A percentile compares a stretch with the other conserved stretches of the same genome.
Conservation (phyloP, 768 basidiomycete species). For the Exsudoporus frostii region DNA sequence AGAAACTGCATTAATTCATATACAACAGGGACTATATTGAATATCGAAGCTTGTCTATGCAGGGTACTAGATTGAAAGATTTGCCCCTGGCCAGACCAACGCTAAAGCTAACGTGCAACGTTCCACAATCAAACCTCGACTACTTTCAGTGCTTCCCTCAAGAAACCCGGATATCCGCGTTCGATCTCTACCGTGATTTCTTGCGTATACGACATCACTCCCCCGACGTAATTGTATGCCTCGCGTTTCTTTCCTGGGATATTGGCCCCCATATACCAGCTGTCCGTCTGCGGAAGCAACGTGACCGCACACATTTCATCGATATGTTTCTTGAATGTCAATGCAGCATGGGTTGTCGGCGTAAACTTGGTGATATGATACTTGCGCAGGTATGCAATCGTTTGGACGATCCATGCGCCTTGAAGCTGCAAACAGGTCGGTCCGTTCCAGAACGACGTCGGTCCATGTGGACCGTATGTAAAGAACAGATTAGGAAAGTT, state of each 20-base stretch:
- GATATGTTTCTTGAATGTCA: slow-evolving; percentile 10
- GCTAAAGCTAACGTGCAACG: not conserved
- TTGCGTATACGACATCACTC: not conserved
- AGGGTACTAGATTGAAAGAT: not conserved
- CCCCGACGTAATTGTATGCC: slow-evolving; percentile 1
- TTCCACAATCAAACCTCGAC: not conserved
- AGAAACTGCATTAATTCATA: not conserved
- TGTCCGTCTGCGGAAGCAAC: not conserved
- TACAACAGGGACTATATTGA: not conserved
- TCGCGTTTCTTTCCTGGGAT: slow-evolving; percentile 7
- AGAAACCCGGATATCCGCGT: slow-evolving; percentile 8
- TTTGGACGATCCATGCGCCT: slow-evolving; percentile 7
- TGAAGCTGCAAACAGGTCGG: slow-evolving; percentile 5
- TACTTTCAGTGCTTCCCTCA: not conserved
- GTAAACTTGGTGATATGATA: slow-evolving; percentile 14
- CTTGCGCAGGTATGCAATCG: slow-evolving; percentile 8
- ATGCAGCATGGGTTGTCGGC: slow-evolving; percentile 3
- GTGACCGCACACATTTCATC: not conserved
- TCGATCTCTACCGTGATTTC: slow-evolving; percentile 5
- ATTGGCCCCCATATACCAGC: slow-evolving; percentile 8
- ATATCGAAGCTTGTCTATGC: not conserved
- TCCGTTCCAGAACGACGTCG: slow-evolving; percentile 8
- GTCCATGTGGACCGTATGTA: slow-evolving; percentile 11
- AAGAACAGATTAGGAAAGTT: slow-evolving; percentile 15
- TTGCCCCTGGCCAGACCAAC: not conserved